These are phyloP conservation scores for Fraxinus floribunda DNA, from an alignment of 305 asterid species.

Conservation along the genomic window DNA sequence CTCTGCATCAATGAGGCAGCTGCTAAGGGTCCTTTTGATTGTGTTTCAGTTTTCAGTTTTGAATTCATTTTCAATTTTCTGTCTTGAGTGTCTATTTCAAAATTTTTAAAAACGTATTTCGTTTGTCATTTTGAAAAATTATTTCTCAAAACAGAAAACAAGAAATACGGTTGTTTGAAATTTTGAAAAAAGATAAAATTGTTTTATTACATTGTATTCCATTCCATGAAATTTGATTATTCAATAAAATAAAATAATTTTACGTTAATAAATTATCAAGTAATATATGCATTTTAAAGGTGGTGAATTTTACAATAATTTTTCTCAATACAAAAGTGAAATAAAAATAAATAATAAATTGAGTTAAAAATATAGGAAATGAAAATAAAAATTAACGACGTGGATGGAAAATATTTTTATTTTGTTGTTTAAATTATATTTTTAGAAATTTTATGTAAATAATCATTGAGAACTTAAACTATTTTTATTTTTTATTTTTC, in stretches of 20 bases:
- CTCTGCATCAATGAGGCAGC: not conserved
- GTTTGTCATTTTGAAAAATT: not conserved
- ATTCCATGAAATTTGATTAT: not conserved
- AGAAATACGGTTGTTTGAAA: not conserved
- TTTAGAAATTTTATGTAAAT: not conserved
- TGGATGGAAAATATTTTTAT: not conserved
- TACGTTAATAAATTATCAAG: not conserved
- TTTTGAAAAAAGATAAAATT: too few relatives aligned
- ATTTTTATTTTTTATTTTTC: too few relatives aligned
- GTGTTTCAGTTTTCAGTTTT: not conserved
- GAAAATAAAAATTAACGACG: not conserved
- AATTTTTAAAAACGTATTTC: too few relatives aligned
- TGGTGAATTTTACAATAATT: not conserved
- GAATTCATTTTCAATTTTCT: too few relatives aligned
- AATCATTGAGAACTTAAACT: too few relatives aligned
- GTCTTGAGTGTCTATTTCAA: too few relatives aligned
- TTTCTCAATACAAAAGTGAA: not conserved
- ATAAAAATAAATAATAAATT: too few relatives aligned
- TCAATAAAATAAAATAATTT: not conserved
- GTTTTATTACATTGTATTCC: not conserved
- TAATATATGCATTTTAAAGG: not conserved
- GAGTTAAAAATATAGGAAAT: not conserved
- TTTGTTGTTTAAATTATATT: too few relatives aligned
- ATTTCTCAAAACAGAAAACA: not conserved
- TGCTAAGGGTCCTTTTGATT: not conserved